These are phyloP conservation scores for Lasiosphaeriaceae sp. DNA, from an alignment of 495 filamentous ascomycete species.

Conservation along the genomic window DNA sequence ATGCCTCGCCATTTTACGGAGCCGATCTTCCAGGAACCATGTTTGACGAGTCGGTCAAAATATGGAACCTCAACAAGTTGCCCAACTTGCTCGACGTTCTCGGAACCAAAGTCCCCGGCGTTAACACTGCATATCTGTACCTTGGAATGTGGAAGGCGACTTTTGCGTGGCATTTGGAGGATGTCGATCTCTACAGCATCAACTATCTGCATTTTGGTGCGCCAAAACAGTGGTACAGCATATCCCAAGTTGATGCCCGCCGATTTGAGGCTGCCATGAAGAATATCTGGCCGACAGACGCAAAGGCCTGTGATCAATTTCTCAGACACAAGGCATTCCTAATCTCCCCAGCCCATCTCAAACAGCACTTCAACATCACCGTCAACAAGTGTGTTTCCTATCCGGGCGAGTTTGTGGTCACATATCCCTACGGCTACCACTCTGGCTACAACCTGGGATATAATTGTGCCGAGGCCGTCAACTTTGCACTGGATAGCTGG, in stretches of 20 bases:
- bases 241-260: constrained; percentile 92
- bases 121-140: constrained; percentile 98
- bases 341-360: constrained; percentile 86
- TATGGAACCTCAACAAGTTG: constrained; percentile 93
- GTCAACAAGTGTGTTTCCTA: constrained; percentile 96
- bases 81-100: constrained; percentile 91
- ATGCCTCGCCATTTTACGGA: constrained; percentile 90
- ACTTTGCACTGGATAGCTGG: constrained; percentile 95
- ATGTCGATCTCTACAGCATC: constrained; percentile 98
- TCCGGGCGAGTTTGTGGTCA: constrained; percentile 97
- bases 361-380: constrained; percentile 84
- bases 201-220: constrained; percentile 99
- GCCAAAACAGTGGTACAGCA: constrained; percentile 99
- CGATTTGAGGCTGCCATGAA: constrained; percentile 95
- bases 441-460: constrained; percentile 98
- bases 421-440: constrained; percentile 97
- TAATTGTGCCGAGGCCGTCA: constrained; percentile 98
- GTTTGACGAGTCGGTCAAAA: constrained; percentile 81
- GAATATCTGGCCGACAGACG: constrained; percentile 89
- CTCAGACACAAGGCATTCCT: constrained; percentile 96
- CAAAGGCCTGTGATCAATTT: constrained; percentile 96
- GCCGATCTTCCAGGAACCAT: constrained; percentile 94
- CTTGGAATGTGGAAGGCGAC: constrained; percentile 99
- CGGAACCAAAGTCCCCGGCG: constrained; percentile 90
- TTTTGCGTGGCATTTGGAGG: constrained; percentile 98